Percentiles rank a stretch among this genome's conserved stretches.
Evolutionary conservation across 306 rosid species (phyloP).

Genomic region (Neltuma alba): DNA sequence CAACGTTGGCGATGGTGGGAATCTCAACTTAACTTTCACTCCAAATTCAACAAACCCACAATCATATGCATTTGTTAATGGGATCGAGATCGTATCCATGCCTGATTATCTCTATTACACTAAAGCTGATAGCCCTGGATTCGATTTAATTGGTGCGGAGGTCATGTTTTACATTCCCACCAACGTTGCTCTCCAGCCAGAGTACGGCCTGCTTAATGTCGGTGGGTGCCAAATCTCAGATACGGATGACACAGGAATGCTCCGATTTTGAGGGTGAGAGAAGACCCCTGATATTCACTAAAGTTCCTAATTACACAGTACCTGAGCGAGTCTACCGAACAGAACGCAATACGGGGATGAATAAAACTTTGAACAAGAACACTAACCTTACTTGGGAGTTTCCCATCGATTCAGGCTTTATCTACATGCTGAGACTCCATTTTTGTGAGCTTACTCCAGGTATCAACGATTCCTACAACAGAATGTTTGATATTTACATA

Average conservation of each 20-base stretch:
- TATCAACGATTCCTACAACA: accelerated
- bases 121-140: too few species aligned
- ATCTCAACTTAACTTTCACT: too few species aligned
- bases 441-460: constrained; percentile 17
- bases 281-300: background rate
- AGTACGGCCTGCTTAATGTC: too few species aligned
- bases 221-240: too few species aligned
- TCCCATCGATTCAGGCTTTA: background rate
- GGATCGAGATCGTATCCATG: too few species aligned
- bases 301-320: background rate
- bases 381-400: constrained; percentile 20
- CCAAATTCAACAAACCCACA: too few species aligned
- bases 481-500: background rate
- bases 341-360: background rate
- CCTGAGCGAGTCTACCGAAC: background rate
- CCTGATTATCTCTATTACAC: too few species aligned
- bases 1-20: too few species aligned
- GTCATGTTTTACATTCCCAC: too few species aligned
- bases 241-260: background rate
- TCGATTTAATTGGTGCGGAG: too few species aligned
- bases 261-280: accelerated
- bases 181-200: too few species aligned
- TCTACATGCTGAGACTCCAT: constrained; percentile 26
- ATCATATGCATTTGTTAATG: too few species aligned
- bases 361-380: background rate